Evolutionary conservation across 140 eudicot genomes (phyloP).

Genomic region (Erigeron philadelphicus): DNA sequence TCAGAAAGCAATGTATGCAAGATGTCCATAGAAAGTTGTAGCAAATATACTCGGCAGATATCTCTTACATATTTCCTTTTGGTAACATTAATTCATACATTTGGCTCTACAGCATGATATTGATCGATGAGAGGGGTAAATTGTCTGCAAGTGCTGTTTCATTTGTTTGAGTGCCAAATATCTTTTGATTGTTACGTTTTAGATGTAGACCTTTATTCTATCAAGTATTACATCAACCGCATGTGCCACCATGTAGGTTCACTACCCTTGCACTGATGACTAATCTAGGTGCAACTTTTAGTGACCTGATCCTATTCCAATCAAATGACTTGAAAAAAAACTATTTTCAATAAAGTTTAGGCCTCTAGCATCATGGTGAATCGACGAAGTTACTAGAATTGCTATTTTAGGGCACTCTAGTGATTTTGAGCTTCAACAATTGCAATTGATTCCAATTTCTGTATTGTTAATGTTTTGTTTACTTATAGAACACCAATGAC

Average conservation of each 20-base stretch:
- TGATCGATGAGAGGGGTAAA: background rate
- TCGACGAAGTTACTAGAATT: background rate
- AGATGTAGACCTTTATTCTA: background rate
- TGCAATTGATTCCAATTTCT: background rate
- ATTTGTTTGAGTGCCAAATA: background rate
- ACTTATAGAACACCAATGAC: constrained; percentile 18
- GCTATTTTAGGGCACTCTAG: background rate
- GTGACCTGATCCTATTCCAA: background rate
- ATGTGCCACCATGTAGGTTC: background rate
- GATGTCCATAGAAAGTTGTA: background rate
- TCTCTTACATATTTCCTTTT: background rate
- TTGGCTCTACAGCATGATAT: background rate
- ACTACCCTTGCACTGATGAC: too few species aligned
- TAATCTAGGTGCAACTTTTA: too few species aligned
- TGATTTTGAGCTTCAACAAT: background rate
- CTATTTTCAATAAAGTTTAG: background rate
- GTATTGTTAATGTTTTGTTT: constrained; percentile 9
- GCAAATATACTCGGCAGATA: background rate
- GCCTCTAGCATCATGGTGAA: background rate
- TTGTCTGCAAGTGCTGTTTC: background rate
- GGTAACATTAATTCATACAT: background rate
- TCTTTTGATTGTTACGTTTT: background rate
- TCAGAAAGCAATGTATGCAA: background rate
- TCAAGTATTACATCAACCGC: background rate
- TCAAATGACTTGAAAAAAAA: background rate